A percentile compares a stretch with the other conserved stretches of the same genome.
Evolutionary conservation across 2,329 filamentous ascomycete genomes (phyloP).

Genomic region (Colletotrichum australisinense): DNA sequence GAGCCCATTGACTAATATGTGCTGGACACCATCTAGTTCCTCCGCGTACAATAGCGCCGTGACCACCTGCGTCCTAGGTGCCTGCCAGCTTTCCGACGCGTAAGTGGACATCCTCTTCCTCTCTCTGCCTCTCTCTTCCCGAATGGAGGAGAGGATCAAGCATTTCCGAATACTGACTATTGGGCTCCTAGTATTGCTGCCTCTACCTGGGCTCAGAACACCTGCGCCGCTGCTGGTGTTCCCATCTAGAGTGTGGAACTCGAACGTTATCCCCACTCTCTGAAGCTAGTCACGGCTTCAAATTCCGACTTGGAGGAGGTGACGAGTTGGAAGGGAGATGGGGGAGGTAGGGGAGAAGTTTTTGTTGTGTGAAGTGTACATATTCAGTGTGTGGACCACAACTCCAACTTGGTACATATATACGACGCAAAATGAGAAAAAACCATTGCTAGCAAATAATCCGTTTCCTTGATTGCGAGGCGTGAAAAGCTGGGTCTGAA

Average conservation of each 20-base stretch:
- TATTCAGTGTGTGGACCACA: not conserved
- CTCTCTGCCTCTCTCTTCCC: no score
- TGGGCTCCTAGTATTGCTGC: not conserved
- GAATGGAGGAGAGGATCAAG: not conserved
- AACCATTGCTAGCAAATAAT: not conserved
- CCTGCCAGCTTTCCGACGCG: slow-evolving; percentile 7
- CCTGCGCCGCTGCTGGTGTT: slow-evolving; percentile 22
- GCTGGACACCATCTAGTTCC: not conserved
- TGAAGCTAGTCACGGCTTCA: not conserved
- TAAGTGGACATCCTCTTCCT: not conserved
- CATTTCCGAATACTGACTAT: not conserved
- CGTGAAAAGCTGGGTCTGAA: no score
- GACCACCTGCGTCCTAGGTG: slow-evolving; percentile 18
- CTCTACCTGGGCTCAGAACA: slow-evolving; percentile 16
- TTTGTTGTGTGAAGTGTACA: not conserved
- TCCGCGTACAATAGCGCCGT: slow-evolving; percentile 22
- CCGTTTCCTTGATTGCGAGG: no score
- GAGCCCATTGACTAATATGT: not conserved
- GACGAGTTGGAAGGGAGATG: not conserved
- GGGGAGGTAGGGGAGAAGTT: not conserved
- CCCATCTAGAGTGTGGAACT: not conserved
- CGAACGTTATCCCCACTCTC: not conserved
- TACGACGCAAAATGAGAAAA: not conserved
- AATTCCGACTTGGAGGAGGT: not conserved
- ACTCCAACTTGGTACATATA: not conserved